Evolutionary conservation across 208 protist species (phyloP).

Genomic region (Leishmania amazonensis): DNA sequence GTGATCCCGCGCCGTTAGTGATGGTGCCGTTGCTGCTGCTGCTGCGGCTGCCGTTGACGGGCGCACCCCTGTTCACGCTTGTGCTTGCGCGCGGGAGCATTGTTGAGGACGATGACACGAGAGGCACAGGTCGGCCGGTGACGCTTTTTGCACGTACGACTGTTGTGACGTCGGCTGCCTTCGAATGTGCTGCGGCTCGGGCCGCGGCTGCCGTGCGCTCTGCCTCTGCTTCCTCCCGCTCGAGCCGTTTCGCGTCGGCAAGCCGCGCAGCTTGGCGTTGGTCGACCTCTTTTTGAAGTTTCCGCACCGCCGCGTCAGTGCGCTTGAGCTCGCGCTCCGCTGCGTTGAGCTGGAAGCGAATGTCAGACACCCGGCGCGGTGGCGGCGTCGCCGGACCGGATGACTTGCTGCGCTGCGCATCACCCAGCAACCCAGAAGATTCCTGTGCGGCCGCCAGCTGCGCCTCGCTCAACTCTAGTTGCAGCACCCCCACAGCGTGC

Average conservation of each 20-base stretch:
- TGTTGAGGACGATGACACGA: neutral
- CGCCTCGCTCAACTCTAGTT: conserved; percentile 25
- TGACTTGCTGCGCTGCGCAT: neutral
- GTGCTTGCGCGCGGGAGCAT: neutral
- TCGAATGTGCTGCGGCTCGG: conserved; percentile 1
- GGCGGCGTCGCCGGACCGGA: neutral
- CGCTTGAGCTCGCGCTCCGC: conserved; percentile 48
- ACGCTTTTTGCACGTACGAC: neutral
- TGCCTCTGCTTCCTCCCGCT: conserved; percentile 10
- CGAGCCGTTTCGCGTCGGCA: conserved; percentile 30
- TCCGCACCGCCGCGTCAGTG: conserved; percentile 35
- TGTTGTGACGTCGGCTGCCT: neutral
- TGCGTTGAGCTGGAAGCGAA: conserved; percentile 42
- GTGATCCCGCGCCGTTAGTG: neutral
- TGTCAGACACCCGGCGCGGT: conserved; percentile 16
- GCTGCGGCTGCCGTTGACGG: neutral
- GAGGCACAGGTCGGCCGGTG: neutral
- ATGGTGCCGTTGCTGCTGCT: neutral
- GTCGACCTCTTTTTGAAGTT: conserved; percentile 48
- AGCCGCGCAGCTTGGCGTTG: conserved; percentile 36
- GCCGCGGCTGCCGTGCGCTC: conserved; percentile 5
- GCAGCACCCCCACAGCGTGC: conserved; percentile 22
- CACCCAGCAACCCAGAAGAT: conserved; percentile 2
- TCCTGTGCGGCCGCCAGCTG: conserved; percentile 15
- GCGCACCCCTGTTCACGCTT: neutral